phyloP scores from a whole-genome alignment of 805 yeast species.

The Torulaspora indica region DNA sequence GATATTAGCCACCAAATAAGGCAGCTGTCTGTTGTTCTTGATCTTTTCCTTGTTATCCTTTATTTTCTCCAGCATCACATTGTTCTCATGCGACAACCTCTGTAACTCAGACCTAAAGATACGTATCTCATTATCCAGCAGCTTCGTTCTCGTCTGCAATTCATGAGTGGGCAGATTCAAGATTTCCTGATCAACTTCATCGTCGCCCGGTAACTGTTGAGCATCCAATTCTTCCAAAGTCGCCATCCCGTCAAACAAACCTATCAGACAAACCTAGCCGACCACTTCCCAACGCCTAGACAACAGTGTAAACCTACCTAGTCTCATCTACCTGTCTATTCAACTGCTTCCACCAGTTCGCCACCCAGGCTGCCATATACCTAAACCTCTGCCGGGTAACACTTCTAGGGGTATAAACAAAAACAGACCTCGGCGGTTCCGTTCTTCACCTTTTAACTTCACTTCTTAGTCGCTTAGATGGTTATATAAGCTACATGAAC shows the following conservation, averaged over 20 bases:
- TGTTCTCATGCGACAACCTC: constrained; percentile 85
- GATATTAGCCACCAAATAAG: constrained; percentile 93
- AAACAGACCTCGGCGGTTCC: constrained; percentile 8
- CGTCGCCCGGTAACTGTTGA: constrained; percentile 42
- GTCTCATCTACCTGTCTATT: not conserved
- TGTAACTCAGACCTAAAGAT: constrained; percentile 90
- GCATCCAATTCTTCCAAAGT: constrained; percentile 78
- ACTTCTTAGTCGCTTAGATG: not conserved
- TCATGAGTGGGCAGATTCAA: constrained; percentile 73
- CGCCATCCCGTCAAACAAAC: constrained; percentile 48
- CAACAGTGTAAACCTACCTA: not conserved
- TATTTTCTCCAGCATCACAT: constrained; percentile 87
- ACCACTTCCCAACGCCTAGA: not conserved
- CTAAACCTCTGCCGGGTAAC: constrained; percentile 3
- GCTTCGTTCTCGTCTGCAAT: constrained; percentile 75
- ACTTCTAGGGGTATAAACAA: constrained; percentile 1
- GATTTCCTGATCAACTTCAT: constrained; percentile 78
- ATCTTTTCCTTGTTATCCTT: constrained; percentile 95
- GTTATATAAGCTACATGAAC: not conserved
- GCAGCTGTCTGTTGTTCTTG: constrained; percentile 90
- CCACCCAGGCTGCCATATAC: not conserved
- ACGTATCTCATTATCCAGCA: constrained; percentile 91
- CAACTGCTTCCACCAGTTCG: not conserved
- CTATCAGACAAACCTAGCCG: not conserved
- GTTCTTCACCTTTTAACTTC: not conserved